Conservation (phyloP, 441 rosid genomes). For the Oxalis stricta region DNA sequence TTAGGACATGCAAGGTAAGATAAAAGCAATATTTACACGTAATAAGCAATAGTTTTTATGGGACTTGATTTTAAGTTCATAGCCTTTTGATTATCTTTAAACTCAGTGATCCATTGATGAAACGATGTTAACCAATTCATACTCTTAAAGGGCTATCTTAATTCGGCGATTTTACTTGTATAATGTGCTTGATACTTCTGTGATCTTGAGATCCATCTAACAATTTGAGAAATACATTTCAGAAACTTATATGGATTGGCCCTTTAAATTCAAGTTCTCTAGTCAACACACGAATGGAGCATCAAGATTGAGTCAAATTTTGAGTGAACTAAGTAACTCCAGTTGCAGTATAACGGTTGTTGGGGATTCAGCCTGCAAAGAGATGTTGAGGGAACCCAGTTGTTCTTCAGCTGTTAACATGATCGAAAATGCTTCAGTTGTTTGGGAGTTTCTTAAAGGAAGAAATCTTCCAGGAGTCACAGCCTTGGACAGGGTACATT, state of each 20-base stretch:
- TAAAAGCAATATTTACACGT: slow-evolving; percentile 6
- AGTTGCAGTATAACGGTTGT: slow-evolving; percentile 35
- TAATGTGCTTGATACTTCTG: slow-evolving; percentile 9
- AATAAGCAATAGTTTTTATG: not conserved
- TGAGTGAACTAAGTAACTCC: slow-evolving; percentile 20
- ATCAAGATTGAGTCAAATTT: slow-evolving; percentile 27
- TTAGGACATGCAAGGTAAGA: slow-evolving; percentile 46
- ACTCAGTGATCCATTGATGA: no score
- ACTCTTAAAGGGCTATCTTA: no score
- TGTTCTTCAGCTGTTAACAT: slow-evolving; percentile 12
- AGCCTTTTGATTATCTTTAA: no score
- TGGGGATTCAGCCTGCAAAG: slow-evolving; percentile 32
- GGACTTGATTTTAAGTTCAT: no score
- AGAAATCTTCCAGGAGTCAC: slow-evolving; percentile 49
- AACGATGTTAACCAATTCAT: no score
- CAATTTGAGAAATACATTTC: slow-evolving; percentile 9
- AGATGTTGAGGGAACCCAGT: slow-evolving; percentile 20
- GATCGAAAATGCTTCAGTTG: slow-evolving; percentile 39
- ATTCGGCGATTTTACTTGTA: no score
- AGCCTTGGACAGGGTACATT: slow-evolving; percentile 55
- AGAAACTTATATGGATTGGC: slow-evolving; percentile 61
- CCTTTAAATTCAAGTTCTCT: slow-evolving; percentile 34
- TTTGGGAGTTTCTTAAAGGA: slow-evolving; percentile 59
- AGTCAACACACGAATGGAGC: slow-evolving; percentile 21
- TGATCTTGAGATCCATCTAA: slow-evolving; percentile 4